phyloP scores from a whole-genome alignment of 176 grass and related monocot species.

The Triticum aestivum region IWGSC_CS_RefSeq_v2.1 NC_057814.1:412190629-412191128 shows the following conservation, averaged over 20 bases:
- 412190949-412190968: no score
- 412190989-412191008: neutral
- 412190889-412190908: neutral
- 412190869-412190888: neutral
- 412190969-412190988: neutral
- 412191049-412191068: no score
- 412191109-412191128: neutral
- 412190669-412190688: neutral
- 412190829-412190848: neutral
- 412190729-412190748: neutral
- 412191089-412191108: neutral
- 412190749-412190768: neutral
- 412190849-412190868: neutral
- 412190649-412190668: neutral
- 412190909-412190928: neutral
- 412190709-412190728: neutral
- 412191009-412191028: neutral
- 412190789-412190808: neutral
- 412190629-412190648: neutral
- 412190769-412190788: neutral
- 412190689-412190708: neutral
- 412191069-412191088: neutral
- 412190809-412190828: neutral
- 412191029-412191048: no score
- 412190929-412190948: slow-evolving; percentile 17